These are phyloP conservation scores for Botrytis aclada DNA, from an alignment of 2,329 filamentous ascomycete species.

Conservation along the genomic window DNA sequence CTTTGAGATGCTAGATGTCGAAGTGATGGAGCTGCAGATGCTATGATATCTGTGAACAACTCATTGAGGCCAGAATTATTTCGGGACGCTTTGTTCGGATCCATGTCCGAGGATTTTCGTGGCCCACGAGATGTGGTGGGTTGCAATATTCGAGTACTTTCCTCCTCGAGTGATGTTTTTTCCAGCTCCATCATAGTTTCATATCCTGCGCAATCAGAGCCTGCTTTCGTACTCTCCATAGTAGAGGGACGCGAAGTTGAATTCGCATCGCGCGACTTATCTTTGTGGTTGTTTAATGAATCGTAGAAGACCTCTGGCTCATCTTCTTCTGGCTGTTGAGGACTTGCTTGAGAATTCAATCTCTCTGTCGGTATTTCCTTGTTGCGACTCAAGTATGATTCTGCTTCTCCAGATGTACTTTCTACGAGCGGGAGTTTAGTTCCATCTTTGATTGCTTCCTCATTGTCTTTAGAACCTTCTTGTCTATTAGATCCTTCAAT, in stretches of 20 bases:
- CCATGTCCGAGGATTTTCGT: neutral
- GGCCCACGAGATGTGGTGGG: neutral
- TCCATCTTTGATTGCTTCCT: neutral
- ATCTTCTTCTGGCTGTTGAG: neutral
- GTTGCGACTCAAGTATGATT: neutral
- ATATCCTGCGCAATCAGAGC: neutral
- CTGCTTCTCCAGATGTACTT: too few relatives aligned
- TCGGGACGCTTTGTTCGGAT: neutral
- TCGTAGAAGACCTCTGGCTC: neutral
- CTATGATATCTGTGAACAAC: constrained; percentile 22
- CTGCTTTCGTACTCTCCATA: neutral
- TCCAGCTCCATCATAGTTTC: neutral
- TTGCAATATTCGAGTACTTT: neutral
- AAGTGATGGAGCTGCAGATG: constrained; percentile 24
- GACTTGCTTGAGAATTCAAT: neutral
- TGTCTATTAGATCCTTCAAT: neutral
- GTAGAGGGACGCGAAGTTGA: neutral
- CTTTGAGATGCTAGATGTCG: constrained; percentile 26
- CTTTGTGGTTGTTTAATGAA: neutral
- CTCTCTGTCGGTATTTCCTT: neutral
- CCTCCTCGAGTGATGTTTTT: neutral
- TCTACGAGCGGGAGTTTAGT: neutral
- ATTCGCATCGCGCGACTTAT: neutral
- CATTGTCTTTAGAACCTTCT: neutral
- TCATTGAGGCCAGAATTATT: constrained; percentile 12